phyloP scores from a whole-genome alignment of 169 alveolate species.

The Plasmodium coatneyi region DNA sequence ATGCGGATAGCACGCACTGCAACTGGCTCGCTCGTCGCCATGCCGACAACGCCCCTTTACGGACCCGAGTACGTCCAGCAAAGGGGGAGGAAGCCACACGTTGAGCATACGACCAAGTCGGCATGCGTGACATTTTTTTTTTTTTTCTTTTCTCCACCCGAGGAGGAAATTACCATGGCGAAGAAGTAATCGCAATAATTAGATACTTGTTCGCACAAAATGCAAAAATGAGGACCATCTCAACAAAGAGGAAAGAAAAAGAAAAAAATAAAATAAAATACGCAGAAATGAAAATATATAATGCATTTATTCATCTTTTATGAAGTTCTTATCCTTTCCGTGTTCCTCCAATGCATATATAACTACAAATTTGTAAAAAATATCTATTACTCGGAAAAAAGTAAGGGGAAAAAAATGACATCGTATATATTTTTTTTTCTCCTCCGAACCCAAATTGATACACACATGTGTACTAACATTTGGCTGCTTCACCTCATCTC shows the following conservation, averaged over 20 bases:
- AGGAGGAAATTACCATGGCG: background rate
- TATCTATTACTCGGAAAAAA: constrained; percentile 40
- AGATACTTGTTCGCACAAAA: background rate
- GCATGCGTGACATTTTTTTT: background rate
- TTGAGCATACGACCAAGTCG: background rate
- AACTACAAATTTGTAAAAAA: constrained; percentile 67
- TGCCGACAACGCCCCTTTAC: background rate
- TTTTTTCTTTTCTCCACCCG: background rate
- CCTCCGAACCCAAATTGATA: constrained; percentile 13
- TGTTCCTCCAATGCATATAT: constrained; percentile 71
- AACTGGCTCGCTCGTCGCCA: background rate
- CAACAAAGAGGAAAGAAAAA: background rate
- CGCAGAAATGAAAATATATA: constrained; percentile 23
- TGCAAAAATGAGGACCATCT: background rate
- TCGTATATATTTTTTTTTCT: constrained; percentile 37
- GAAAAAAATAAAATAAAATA: background rate
- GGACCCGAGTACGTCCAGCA: background rate
- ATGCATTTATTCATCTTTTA: constrained; percentile 17
- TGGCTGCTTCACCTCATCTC: background rate
- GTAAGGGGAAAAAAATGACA: constrained; percentile 69
- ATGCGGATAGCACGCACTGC: background rate
- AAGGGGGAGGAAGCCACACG: background rate
- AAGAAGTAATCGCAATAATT: background rate
- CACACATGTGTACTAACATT: background rate
- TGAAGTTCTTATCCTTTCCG: constrained; percentile 19